These are phyloP conservation scores for Torulaspora microellipsoides DNA, from an alignment of 805 yeast genomes.

Conservation along the genomic window DNA sequence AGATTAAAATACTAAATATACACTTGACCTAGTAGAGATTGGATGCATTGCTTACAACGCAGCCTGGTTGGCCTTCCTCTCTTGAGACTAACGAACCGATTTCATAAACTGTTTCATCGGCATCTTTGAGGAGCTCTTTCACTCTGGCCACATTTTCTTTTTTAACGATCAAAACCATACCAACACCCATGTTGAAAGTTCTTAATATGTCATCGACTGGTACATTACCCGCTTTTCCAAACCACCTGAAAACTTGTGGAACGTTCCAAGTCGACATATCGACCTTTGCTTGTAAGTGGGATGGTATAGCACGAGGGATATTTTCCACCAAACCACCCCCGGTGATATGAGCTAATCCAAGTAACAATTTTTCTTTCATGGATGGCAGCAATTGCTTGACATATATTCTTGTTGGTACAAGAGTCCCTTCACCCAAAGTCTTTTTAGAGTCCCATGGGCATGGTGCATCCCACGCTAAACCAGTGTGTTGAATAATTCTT, in stretches of 20 bases:
- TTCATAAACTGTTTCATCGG: conserved; percentile 70
- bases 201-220: conserved; percentile 80
- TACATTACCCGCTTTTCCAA: conserved; percentile 85
- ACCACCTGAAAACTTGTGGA: conserved; percentile 90
- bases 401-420: conserved; percentile 89
- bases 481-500: conserved; percentile 76
- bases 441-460: conserved; percentile 81
- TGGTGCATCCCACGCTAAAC: conserved; percentile 60
- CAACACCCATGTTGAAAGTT: conserved; percentile 94
- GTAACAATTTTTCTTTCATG: conserved; percentile 57
- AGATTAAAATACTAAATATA: conserved; percentile 4
- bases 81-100: conserved; percentile 58
- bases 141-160: conserved; percentile 58
- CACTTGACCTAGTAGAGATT: conserved; percentile 24
- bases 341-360: conserved; percentile 94
- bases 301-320: conserved; percentile 90
- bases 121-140: conserved; percentile 47
- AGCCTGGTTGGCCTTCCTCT: conserved; percentile 50
- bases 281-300: conserved; percentile 68
- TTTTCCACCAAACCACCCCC: conserved; percentile 98
- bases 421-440: conserved; percentile 79
- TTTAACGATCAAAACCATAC: conserved; percentile 88
- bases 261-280: conserved; percentile 80
- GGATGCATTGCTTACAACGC: conserved; percentile 48
- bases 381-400: conserved; percentile 84